A percentile compares a stretch with the other conserved stretches of the same genome.
These are phyloP conservation scores for Zarea fungicola DNA, from an alignment of 2,329 filamentous ascomycete genomes.

Conservation along the genomic window DNA sequence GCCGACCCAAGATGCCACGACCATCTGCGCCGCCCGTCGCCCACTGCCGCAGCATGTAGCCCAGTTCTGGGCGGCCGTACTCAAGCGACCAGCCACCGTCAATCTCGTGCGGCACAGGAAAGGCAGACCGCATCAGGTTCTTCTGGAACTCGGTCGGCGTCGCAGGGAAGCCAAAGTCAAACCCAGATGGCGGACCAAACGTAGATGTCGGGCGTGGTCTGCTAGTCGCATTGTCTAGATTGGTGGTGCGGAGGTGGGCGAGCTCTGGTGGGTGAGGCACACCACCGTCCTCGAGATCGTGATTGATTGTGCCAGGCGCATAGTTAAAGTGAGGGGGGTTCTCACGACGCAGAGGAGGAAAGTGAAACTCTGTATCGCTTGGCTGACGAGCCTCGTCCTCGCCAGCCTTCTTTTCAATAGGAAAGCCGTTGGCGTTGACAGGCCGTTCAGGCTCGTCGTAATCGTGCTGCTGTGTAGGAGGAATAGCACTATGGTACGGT, in stretches of 20 bases:
- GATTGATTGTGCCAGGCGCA: conserved; percentile 42
- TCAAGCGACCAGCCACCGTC: conserved; percentile 85
- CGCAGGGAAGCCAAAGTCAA: conserved; percentile 75
- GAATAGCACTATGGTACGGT: conserved; percentile 36
- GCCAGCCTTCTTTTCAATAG: conserved; percentile 36
- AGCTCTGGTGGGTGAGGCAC: conserved; percentile 44
- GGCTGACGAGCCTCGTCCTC: conserved; percentile 20
- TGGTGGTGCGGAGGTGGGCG: conserved; percentile 49
- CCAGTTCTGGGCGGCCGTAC: conserved; percentile 84
- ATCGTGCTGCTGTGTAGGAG: conserved; percentile 20
- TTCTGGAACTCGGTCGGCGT: conserved; percentile 86
- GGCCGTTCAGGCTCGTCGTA: conserved; percentile 44
- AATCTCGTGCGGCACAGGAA: conserved; percentile 62
- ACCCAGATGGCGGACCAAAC: conserved; percentile 56
- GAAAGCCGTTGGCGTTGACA: conserved; percentile 44
- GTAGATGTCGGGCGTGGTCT: conserved; percentile 47
- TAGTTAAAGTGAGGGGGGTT: conserved; percentile 56
- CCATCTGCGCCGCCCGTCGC: conserved; percentile 64
- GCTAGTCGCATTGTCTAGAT: conserved; percentile 26
- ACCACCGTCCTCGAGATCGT: conserved; percentile 15
- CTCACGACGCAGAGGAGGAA: conserved; percentile 47
- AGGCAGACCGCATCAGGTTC: conserved; percentile 85
- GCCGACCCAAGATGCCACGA: conserved; percentile 65
- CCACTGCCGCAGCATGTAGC: conserved; percentile 79
- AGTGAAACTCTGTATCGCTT: conserved; percentile 48